phyloP scores from a whole-genome alignment of 1,139 yeast genomes.

The Protomyces arabidopsidicola region DNA sequence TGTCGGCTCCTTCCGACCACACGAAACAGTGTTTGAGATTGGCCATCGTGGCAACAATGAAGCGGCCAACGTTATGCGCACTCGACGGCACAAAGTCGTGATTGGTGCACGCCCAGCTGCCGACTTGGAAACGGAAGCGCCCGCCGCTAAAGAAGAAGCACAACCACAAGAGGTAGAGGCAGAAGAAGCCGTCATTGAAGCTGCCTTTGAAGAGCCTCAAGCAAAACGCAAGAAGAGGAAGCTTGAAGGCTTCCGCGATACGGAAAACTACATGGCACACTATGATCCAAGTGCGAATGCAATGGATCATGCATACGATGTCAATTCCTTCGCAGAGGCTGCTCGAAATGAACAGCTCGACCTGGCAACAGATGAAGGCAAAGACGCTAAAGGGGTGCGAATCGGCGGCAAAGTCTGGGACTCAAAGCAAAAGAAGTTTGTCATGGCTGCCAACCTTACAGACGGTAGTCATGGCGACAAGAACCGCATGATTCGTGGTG shows the following conservation, averaged over 20 bases:
- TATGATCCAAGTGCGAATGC: constrained; percentile 77
- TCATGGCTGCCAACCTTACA: constrained; percentile 29
- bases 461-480: constrained; percentile 34
- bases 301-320: constrained; percentile 70
- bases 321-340: constrained; percentile 59
- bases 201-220: constrained; percentile 34
- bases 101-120: constrained; percentile 37
- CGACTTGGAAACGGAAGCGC: background rate
- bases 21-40: constrained; percentile 93
- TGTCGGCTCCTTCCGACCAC: constrained; percentile 59
- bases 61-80: constrained; percentile 76
- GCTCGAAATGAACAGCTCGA: constrained; percentile 85
- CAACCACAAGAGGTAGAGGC: constrained; percentile 41
- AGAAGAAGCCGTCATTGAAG: constrained; percentile 37
- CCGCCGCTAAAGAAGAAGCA: background rate
- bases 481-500: constrained; percentile 79
- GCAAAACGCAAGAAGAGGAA: constrained; percentile 38
- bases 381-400: constrained; percentile 50
- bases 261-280: constrained; percentile 80
- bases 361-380: constrained; percentile 65
- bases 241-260: constrained; percentile 61
- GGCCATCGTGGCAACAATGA: constrained; percentile 49
- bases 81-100: constrained; percentile 79
- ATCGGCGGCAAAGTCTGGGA: constrained; percentile 74
- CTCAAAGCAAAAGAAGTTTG: constrained; percentile 55